Percentiles rank a stretch among this genome's conserved stretches.
Evolutionary conservation across 148 eudicot genomes (phyloP).

Genomic region (Diospyros lotus): DNA sequence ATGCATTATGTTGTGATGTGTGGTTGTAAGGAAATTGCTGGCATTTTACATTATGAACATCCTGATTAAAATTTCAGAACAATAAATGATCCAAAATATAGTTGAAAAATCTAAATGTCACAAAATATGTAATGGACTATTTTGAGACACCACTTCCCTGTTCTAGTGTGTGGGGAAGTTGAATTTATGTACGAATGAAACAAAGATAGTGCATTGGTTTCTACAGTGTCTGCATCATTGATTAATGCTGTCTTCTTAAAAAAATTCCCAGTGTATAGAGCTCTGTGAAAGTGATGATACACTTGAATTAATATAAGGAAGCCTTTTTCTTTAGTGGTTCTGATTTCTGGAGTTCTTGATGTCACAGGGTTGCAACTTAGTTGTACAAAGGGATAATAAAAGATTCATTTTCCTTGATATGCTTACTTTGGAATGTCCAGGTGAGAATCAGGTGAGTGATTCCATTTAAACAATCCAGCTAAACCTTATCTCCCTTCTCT

Average conservation of each 20-base stretch:
- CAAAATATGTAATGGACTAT: not conserved
- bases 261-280: not conserved
- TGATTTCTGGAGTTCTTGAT: slow-evolving; percentile 12
- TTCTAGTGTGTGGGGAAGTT: not conserved
- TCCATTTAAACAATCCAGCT: not conserved
- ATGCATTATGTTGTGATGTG: not conserved
- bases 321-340: not conserved
- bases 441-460: slow-evolving; percentile 40
- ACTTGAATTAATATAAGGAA: not conserved
- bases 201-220: not conserved
- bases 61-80: not conserved
- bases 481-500: not conserved
- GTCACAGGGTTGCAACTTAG: slow-evolving; percentile 87
- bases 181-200: not conserved
- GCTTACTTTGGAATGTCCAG: slow-evolving; percentile 63
- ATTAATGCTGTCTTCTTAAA: not conserved
- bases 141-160: not conserved
- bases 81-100: not conserved
- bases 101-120: too few species aligned
- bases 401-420: slow-evolving; percentile 78
- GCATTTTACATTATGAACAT: not conserved
- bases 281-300: not conserved
- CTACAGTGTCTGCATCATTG: not conserved
- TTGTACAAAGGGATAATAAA: slow-evolving; percentile 59
- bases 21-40: not conserved